phyloP scores from a whole-genome alignment of 306 rosid species.

The Rosa lucieae region DNA sequence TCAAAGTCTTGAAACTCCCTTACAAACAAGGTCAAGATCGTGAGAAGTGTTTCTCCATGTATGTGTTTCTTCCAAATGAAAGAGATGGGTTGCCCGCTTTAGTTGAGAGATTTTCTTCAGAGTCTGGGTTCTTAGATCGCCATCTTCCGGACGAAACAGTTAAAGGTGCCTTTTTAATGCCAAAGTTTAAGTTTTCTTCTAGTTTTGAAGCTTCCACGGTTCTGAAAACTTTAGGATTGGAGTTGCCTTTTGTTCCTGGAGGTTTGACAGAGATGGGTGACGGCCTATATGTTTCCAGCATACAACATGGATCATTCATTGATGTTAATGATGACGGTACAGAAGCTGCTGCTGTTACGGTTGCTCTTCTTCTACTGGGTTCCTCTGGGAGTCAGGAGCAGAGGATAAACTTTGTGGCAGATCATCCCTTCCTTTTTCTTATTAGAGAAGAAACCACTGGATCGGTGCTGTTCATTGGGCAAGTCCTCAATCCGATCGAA shows the following conservation, averaged over 20 bases:
- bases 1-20: conserved; percentile 15
- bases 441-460: conserved; percentile 20
- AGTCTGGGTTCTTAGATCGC: neutral
- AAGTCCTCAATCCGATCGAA: conserved; percentile 17
- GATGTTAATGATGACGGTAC: conserved; percentile 33
- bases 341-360: conserved; percentile 19
- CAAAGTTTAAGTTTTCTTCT: conserved; percentile 25
- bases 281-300: conserved; percentile 3
- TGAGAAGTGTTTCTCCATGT: conserved; percentile 17
- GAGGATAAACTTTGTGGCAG: conserved; percentile 24
- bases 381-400: fast-evolving
- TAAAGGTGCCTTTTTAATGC: conserved; percentile 14
- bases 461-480: conserved; percentile 15
- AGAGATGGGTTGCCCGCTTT: conserved; percentile 24
- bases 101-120: neutral
- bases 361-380: neutral
- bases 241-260: conserved; percentile 18
- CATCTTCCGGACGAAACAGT: neutral
- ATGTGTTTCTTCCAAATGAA: conserved; percentile 33
- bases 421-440: conserved; percentile 30
- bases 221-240: conserved; percentile 20
- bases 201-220: neutral
- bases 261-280: conserved; percentile 8
- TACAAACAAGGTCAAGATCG: conserved; percentile 4
- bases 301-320: conserved; percentile 18